Conservation (phyloP, 352 stramenopile genomes). For the Phytophthora agathidicida region DNA sequence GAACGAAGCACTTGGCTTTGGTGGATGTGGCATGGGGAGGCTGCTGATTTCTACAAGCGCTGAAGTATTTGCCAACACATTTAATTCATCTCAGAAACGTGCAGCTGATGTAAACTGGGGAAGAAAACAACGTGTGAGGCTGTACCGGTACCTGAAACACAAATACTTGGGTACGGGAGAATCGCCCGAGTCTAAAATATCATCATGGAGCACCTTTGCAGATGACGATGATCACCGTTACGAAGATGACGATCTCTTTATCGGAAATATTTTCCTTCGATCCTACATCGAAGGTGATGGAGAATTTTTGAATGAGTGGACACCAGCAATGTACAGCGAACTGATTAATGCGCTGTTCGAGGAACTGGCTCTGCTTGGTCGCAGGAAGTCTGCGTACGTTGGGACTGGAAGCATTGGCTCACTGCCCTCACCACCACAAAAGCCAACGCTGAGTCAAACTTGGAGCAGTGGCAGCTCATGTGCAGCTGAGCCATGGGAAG, state of each 20-base stretch:
- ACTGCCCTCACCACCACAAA: constrained; percentile 15
- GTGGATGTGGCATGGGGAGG: constrained; percentile 71
- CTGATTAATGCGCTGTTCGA: constrained; percentile 73
- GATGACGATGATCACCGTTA: constrained; percentile 33
- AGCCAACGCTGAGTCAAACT: constrained; percentile 17
- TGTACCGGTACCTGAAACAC: constrained; percentile 71
- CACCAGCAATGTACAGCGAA: constrained; percentile 66
- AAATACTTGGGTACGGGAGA: constrained; percentile 58
- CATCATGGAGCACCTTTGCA: constrained; percentile 13
- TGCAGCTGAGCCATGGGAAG: constrained; percentile 66
- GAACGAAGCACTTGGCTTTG: constrained; percentile 68
- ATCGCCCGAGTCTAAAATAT: constrained; percentile 21
- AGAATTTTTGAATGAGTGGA: constrained; percentile 81
- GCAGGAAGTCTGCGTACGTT: constrained; percentile 59
- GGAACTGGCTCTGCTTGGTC: constrained; percentile 52
- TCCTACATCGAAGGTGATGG: constrained; percentile 86
- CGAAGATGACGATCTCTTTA: constrained; percentile 69
- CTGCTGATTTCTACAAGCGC: constrained; percentile 54
- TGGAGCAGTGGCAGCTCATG: constrained; percentile 24
- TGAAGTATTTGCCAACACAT: constrained; percentile 62
- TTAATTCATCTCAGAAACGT: constrained; percentile 73
- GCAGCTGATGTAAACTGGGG: constrained; percentile 84
- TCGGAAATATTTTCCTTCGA: constrained; percentile 81
- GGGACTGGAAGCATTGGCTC: constrained; percentile 24
- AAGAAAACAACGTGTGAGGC: constrained; percentile 47